Conservation (phyloP, 2,329 filamentous ascomycete species). For the Sclerotinia trifoliorum region DNA sequence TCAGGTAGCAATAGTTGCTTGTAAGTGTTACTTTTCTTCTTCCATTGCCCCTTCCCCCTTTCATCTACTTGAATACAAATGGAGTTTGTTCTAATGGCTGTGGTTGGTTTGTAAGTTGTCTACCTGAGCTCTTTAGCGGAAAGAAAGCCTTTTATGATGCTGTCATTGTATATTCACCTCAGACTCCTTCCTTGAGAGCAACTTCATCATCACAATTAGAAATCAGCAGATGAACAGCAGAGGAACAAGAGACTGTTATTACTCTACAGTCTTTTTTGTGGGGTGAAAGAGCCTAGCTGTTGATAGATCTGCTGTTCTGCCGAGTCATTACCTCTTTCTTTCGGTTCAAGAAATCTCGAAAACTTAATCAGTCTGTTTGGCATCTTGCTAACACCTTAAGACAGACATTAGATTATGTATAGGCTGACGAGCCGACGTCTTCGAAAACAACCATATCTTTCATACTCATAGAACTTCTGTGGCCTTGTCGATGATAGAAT, state of each 20-base stretch:
- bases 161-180: background rate
- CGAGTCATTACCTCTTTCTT: background rate
- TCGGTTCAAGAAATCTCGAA: background rate
- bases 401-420: no score
- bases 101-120: background rate
- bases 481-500: background rate
- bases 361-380: background rate
- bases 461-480: background rate
- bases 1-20: background rate
- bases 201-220: background rate
- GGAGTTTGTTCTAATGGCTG: background rate
- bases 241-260: background rate
- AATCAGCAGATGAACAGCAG: background rate
- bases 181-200: background rate
- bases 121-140: background rate
- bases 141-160: background rate
- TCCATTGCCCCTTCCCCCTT: background rate
- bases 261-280: background rate
- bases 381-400: background rate
- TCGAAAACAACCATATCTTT: background rate
- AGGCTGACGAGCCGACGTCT: accelerated
- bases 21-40: background rate
- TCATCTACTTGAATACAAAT: background rate
- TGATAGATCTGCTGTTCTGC: background rate
- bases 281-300: background rate